A percentile compares a stretch with the other conserved stretches of the same genome.
These are phyloP conservation scores for Saccharomycopsis fermentans DNA, from an alignment of 805 yeast genomes.

Conservation along the genomic window DNA sequence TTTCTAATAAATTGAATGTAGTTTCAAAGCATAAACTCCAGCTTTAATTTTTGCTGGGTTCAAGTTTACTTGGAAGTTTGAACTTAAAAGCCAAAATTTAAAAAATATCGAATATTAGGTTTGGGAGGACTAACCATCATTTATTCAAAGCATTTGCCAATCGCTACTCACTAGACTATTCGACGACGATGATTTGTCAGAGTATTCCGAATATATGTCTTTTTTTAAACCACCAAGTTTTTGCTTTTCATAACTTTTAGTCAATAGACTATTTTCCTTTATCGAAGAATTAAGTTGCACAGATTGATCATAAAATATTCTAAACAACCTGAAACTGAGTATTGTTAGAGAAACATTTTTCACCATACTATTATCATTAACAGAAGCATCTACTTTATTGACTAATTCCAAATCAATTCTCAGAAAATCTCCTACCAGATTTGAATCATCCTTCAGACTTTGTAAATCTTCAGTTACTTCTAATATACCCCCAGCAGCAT, in stretches of 20 bases:
- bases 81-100: not conserved
- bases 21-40: too few species aligned
- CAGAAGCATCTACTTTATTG: not conserved
- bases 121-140: not conserved
- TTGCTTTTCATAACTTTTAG: not conserved
- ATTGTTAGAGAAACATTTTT: constrained; percentile 8
- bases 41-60: too few species aligned
- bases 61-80: not conserved
- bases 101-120: too few species aligned
- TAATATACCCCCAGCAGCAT: not conserved
- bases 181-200: not conserved
- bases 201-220: not conserved
- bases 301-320: constrained; percentile 8
- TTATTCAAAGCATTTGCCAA: not conserved
- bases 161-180: not conserved
- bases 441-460: not conserved
- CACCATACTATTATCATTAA: constrained; percentile 4
- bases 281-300: not conserved
- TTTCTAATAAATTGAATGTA: too few species aligned
- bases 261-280: not conserved
- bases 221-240: not conserved
- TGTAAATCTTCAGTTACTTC: not conserved
- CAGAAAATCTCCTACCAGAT: constrained; percentile 8
- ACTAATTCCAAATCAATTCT: constrained; percentile 4
- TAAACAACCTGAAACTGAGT: constrained; percentile 11